These are phyloP conservation scores for Phytophthora brassicae DNA, from an alignment of 352 stramenopile species.

Conservation along the genomic window DNA sequence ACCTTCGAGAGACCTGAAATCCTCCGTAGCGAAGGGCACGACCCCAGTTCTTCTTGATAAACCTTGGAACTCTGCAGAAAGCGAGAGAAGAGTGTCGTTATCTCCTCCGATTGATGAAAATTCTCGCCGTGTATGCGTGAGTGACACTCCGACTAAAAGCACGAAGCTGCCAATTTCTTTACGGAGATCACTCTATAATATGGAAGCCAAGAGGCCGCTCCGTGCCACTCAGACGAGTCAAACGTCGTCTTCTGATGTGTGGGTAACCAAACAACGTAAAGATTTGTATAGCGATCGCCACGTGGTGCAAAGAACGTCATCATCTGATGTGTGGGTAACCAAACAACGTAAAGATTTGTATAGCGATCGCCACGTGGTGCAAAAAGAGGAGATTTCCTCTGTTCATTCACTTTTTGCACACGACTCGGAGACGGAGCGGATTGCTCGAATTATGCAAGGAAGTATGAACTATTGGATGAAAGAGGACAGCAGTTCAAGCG, in stretches of 20 bases:
- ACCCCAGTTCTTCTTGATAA: background rate
- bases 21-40: background rate
- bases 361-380: background rate
- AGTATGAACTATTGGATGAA: constrained; percentile 64
- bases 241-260: background rate
- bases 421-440: constrained; percentile 75
- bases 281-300: background rate
- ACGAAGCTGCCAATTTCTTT: background rate
- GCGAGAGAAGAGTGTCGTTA: background rate
- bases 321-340: background rate
- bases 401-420: constrained; percentile 22
- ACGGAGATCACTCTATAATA: background rate
- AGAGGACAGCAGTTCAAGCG: constrained; percentile 31
- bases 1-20: background rate
- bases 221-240: background rate
- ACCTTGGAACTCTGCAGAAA: background rate
- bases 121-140: background rate
- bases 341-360: background rate
- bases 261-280: background rate
- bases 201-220: background rate
- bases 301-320: background rate
- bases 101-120: background rate
- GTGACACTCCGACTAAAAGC: background rate
- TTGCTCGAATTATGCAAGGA: constrained; percentile 81
- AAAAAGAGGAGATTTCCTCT: constrained; percentile 3